Evolutionary conservation across 805 yeast genomes (phyloP), one percentile per base, ranked within the genome.

Genomic region (Clavispora phyllophila): DNA sequence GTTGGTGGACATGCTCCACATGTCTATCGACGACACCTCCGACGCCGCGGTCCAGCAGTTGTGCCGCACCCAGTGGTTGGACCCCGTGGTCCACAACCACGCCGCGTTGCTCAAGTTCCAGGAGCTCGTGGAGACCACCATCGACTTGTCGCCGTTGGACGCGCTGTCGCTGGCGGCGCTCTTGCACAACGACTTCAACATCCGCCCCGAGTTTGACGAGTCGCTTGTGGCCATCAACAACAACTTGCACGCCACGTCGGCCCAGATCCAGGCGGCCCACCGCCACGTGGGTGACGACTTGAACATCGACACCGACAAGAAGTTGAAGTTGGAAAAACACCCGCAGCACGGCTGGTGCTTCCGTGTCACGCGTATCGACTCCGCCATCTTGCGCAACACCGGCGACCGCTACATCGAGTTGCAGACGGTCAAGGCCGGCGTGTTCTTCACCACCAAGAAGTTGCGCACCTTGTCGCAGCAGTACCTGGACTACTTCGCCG

Each of bases 341-440:
- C 85, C 77, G 48, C 79, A 76, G 22, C 95, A 87, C 61, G 97
- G 97, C 17, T 90, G 96, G 95, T 88, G 96, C 61, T 79, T 91
- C 74, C 74, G 98, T 53, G 76, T 93, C 18, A 93, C 99, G 1
- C 78, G 99, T 61, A 82, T 79, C 43, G 98, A 93, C 56, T 90
- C 96, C 2, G 72, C 84, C 9, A 82, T 85, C 17, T 70, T 93
- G 45, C 78, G 98, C 53, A 77, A 76, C 10, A 66, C 72, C 1
- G 61, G 67, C 0, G 71, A 70, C 43, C 73, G 77, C 31, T 90
- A 82, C 58, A 75, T 75, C 40, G 97, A 93, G 61, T 69, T 91
- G 35, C 86, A 89, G 40, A 91, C 97, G 0, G 95, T 88, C 24
- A 93, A 93, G 60, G 96, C 96, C 2, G 99, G 99, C 44, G 91